Evolutionary conservation across 495 filamentous ascomycete species (phyloP), one percentile per base, ranked within the genome.

Genomic region (Trichoderma asperelloides): DNA sequence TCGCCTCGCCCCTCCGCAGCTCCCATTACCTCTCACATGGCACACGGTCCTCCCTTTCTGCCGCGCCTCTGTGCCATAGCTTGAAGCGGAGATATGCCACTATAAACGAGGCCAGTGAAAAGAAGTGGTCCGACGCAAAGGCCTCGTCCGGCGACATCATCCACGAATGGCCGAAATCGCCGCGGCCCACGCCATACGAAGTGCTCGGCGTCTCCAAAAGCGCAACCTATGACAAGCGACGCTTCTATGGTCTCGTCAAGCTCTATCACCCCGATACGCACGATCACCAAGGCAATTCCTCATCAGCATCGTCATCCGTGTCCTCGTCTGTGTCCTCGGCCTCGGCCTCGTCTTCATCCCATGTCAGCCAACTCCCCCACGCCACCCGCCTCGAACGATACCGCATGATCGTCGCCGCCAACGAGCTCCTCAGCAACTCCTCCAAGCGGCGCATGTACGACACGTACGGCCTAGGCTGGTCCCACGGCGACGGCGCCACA

Each of bases 211-310:
- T 87, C 67, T 78, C 82, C 37, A 84, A 78, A 68, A 79, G 74
- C 30, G 85, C 85, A 21, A 84, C 87, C 18, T 98, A 98, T 74
- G 88, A 85, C 69, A 98, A 98, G 77, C 72, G 77, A 18, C 84
- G 88, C 37, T 98, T 91, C 82, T 92, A 93, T 74, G 86, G 96
- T 70, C 84, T 98, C 37, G 93, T 96, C 43, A 98, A 97, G 79
- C 79, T 96, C 63, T 98, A 98, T 77, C 95, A 98, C 71, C 95
- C 95, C 0, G 95, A 98, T 77, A 87, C 86, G 27, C 80, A 84
- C 55, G 77, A 75, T 33, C 79, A 84, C 39, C 68, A 68, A 28
- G 70, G 64, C 69, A 71, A 28, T 65, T 37, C 8, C 27, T 65
- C 55, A 15, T 23, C 27, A 45, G 5, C 15, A 27, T 39, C 49